Conservation (phyloP, 2,329 filamentous ascomycete species). For the Pseudogymnoascus sp. region DNA sequence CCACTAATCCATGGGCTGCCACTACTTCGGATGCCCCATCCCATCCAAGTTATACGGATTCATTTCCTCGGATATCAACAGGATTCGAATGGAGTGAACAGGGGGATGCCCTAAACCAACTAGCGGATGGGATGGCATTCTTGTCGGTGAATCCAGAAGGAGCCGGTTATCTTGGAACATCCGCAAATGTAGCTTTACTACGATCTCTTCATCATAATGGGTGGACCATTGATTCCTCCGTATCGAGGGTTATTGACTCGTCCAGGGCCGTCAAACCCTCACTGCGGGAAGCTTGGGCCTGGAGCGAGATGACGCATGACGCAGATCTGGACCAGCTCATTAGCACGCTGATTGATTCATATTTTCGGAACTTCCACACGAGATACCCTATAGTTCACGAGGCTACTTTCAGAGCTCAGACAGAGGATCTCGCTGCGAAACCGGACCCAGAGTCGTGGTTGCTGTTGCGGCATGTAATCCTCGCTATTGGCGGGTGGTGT, state of each 20-base stretch:
- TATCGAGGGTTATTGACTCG: slow-evolving; percentile 20
- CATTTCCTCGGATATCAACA: slow-evolving; percentile 26
- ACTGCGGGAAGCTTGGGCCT: slow-evolving; percentile 13
- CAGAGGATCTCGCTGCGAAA: slow-evolving; percentile 27
- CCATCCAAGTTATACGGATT: not conserved
- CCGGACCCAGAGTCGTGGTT: slow-evolving; percentile 27
- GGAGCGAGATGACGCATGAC: slow-evolving; percentile 2
- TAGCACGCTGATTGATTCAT: slow-evolving; percentile 27
- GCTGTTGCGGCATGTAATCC: slow-evolving; percentile 29
- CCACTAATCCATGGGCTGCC: not conserved
- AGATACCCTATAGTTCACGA: slow-evolving; percentile 40
- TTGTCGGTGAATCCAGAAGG: slow-evolving; percentile 30
- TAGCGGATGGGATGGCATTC: slow-evolving; percentile 31
- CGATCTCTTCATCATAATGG: slow-evolving; percentile 22
- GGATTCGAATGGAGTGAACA: slow-evolving; percentile 29
- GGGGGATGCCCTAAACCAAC: slow-evolving; percentile 20
- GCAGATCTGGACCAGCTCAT: slow-evolving; percentile 2
- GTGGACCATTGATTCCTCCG: slow-evolving; percentile 16
- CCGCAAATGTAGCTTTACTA: slow-evolving; percentile 27
- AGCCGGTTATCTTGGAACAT: slow-evolving; percentile 28
- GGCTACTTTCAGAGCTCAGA: slow-evolving; percentile 33
- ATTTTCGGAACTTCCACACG: slow-evolving; percentile 37
- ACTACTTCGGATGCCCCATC: not conserved
- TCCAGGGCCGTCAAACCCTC: slow-evolving; percentile 17
- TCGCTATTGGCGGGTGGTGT: slow-evolving; percentile 31